A percentile compares a stretch with the other conserved stretches of the same genome.
These are phyloP conservation scores for Calonectria montana DNA, from an alignment of 2,329 filamentous ascomycete genomes.

Conservation along the genomic window DNA sequence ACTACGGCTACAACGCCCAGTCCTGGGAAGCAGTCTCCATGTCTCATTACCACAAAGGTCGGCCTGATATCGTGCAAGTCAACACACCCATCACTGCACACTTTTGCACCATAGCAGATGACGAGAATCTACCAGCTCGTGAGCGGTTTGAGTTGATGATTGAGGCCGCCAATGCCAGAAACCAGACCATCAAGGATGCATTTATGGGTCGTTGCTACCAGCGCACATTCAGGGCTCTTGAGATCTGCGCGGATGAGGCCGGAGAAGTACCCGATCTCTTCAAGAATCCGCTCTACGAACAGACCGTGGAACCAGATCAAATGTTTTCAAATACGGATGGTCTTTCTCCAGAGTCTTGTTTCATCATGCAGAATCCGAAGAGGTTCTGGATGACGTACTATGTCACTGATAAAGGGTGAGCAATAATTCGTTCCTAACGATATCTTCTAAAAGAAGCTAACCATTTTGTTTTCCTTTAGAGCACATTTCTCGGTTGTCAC, in stretches of 20 bases:
- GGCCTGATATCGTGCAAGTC: constrained; percentile 27
- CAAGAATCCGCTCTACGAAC: constrained; percentile 22
- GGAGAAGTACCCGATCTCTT: constrained; percentile 22
- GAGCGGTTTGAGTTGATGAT: constrained; percentile 20
- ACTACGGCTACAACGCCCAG: constrained; percentile 24
- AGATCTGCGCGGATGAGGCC: constrained; percentile 15
- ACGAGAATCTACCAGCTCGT: constrained; percentile 6
- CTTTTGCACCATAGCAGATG: constrained; percentile 26
- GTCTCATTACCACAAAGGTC: constrained; percentile 31
- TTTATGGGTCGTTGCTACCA: constrained; percentile 26
- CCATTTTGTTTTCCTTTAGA: not conserved
- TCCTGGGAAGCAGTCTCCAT: constrained; percentile 30
- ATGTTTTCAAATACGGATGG: constrained; percentile 29
- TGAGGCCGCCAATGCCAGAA: constrained; percentile 22
- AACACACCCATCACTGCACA: constrained; percentile 16
- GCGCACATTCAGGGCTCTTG: constrained; percentile 23
- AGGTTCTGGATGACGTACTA: constrained; percentile 31
- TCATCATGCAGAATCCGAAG: constrained; percentile 29
- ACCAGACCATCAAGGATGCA: constrained; percentile 27
- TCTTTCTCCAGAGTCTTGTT: constrained; percentile 29
- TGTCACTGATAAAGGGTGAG: constrained; percentile 26
- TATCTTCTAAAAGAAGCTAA: not conserved
- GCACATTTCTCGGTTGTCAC: constrained; percentile 24
- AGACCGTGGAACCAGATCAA: constrained; percentile 25
- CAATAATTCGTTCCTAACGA: not conserved